These are phyloP conservation scores for Striga asiatica DNA, from an alignment of 257 asterid genomes.

Conservation along the genomic window DNA sequence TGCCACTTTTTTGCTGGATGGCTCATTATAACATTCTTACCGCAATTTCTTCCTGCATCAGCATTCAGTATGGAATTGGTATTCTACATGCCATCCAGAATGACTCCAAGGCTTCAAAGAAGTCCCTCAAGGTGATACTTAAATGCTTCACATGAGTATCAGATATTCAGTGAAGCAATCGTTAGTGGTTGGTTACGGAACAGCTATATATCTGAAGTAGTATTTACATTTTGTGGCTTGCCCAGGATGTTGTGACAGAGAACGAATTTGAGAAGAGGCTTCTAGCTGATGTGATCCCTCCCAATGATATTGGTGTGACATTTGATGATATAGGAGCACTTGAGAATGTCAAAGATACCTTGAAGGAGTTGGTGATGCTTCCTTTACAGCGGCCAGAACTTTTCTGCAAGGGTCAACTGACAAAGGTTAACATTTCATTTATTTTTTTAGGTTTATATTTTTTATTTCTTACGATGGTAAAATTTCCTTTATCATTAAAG, in stretches of 20 bases:
- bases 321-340: constrained; percentile 95
- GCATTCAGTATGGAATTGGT: constrained; percentile 63
- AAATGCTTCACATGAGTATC: constrained; percentile 15
- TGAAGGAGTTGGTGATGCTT: constrained; percentile 91
- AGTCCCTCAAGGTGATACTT: constrained; percentile 62
- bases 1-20: constrained; percentile 14
- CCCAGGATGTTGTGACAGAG: constrained; percentile 74
- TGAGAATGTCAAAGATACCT: constrained; percentile 78
- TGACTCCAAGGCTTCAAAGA: constrained; percentile 63
- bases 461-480: background rate
- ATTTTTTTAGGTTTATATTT: constrained; percentile 14
- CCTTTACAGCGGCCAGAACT: constrained; percentile 89
- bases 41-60: constrained; percentile 23
- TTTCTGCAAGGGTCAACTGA: constrained; percentile 79
- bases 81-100: constrained; percentile 51
- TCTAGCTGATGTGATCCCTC: constrained; percentile 67
- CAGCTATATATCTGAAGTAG: constrained; percentile 3
- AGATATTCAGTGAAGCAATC: no score
- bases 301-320: constrained; percentile 75
- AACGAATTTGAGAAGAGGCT: constrained; percentile 88
- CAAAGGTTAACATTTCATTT: constrained; percentile 34
- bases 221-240: constrained; percentile 15
- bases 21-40: background rate
- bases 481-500: background rate
- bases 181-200: constrained; percentile 1